Evolutionary conservation across 306 rosid species (phyloP), one percentile per base, ranked within the genome.

Genomic region (Cajanus cajan): DNA sequence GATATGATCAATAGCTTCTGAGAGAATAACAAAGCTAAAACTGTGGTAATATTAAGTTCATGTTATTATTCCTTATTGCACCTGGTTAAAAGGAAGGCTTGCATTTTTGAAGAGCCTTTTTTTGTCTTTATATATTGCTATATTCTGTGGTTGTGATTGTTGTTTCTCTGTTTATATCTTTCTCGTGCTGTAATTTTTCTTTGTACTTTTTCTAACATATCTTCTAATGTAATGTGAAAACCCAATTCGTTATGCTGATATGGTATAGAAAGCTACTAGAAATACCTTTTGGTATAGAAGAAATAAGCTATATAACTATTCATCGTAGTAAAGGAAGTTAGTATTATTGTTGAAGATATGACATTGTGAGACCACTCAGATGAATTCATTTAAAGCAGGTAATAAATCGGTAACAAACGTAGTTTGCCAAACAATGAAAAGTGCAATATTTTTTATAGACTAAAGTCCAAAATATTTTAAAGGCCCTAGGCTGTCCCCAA

Each of bases 401-500:
- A 79, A 72, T 64, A 84, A 89, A 81, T 71, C n/a, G 33, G 91
- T 84, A 87, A 87, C 80, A 83, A 77, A 73, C 74, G 74, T 68
- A 68, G 88, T 88, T 88, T 89, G 76, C 88, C 87, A 83, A 84
- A 70, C 73, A 66, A 79, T 82, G 74, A 85, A 90, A 90, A 83
- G 25, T 82, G 87, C 85, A 88, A 89, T 69, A 71, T 34, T 19
- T 57, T 68, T 61, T 48, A 28, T 69, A 77, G 47, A 63, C 70
- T 54, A 89, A 86, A 88, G 41, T 83, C 89, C 91, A 92, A 89
- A 82, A 74, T 61, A 64, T 66, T 58, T 85, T 67, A 71, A 79
- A 87, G 83, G 63, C 87, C 90, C 96, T 80, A 92, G 87, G 84
- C 89, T 83, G 89, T 83, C 88, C 93, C 85, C 88, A 72, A 84